A percentile compares a stretch with the other conserved stretches of the same genome.
phyloP scores from a whole-genome alignment of 1,284 basidiomycete species.

The Bondarzewia mesenterica region DNA sequence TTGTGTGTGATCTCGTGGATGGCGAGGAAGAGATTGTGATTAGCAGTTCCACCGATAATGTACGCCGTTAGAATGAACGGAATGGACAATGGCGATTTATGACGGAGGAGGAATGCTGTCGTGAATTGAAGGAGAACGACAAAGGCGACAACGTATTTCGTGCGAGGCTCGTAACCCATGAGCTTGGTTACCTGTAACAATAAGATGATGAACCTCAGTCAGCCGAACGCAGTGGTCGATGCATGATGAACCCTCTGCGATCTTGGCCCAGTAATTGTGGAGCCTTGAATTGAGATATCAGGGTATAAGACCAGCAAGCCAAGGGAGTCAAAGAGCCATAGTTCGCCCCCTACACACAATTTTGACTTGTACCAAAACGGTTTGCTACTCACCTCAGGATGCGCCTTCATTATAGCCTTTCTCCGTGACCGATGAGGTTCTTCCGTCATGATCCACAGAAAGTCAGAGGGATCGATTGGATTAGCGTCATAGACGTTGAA shows the following conservation, averaged over 20 bases:
- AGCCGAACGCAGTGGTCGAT: too few species aligned
- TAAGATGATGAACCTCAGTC: constrained; percentile 1
- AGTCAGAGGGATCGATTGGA: constrained; percentile 70
- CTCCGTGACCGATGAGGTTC: constrained; percentile 90
- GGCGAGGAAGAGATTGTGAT: constrained; percentile 95
- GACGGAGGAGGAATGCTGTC: constrained; percentile 58
- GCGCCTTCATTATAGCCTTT: constrained; percentile 86
- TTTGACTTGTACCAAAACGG: not conserved
- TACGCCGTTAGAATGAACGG: constrained; percentile 79
- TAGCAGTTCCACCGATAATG: constrained; percentile 85
- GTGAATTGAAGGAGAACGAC: constrained; percentile 78
- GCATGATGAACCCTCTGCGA: too few species aligned
- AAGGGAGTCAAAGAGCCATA: too few species aligned
- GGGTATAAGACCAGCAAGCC: too few species aligned
- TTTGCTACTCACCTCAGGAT: constrained; percentile 68
- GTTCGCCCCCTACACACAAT: not conserved
- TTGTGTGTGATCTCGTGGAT: constrained; percentile 99
- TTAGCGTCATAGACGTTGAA: constrained; percentile 35
- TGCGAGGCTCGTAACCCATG: constrained; percentile 91
- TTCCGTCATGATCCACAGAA: constrained; percentile 95
- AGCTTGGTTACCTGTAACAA: constrained; percentile 72
- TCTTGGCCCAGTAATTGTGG: too few species aligned
- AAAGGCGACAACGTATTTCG: constrained; percentile 77
- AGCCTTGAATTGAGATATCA: too few species aligned
- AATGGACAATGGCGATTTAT: constrained; percentile 61